These are phyloP conservation scores for Kodamaea lidongshanica DNA, from an alignment of 805 yeast genomes.

Conservation along the genomic window DNA sequence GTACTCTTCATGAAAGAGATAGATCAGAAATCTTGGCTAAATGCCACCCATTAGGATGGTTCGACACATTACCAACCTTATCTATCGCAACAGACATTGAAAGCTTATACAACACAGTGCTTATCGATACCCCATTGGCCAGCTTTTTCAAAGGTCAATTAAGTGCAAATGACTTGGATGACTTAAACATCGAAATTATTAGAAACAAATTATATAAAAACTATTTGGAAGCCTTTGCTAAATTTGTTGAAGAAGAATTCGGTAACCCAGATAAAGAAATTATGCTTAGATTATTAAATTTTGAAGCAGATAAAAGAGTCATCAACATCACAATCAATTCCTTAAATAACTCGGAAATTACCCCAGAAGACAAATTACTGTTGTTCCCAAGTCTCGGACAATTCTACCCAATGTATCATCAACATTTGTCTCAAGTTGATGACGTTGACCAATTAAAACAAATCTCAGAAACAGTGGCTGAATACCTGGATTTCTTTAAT, in stretches of 20 bases:
- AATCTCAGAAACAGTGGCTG: slow-evolving; percentile 58
- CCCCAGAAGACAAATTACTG: slow-evolving; percentile 61
- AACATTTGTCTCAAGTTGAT: slow-evolving; percentile 65
- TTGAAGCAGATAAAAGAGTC: slow-evolving; percentile 93
- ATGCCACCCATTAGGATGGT: slow-evolving; percentile 98
- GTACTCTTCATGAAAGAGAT: slow-evolving; percentile 93
- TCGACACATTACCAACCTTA: slow-evolving; percentile 90
- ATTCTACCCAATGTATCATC: slow-evolving; percentile 64
- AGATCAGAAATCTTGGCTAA: slow-evolving; percentile 79
- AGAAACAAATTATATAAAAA: slow-evolving; percentile 90
- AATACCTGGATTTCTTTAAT: slow-evolving; percentile 53
- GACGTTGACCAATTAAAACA: slow-evolving; percentile 78
- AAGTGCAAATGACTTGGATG: slow-evolving; percentile 84
- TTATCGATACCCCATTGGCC: slow-evolving; percentile 95
- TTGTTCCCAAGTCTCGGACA: slow-evolving; percentile 81
- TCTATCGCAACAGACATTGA: slow-evolving; percentile 93
- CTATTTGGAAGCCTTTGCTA: slow-evolving; percentile 79
- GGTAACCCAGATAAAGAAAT: slow-evolving; percentile 74
- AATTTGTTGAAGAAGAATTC: slow-evolving; percentile 56
- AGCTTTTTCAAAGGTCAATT: slow-evolving; percentile 91
- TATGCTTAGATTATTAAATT: slow-evolving; percentile 70
- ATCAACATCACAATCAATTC: slow-evolving; percentile 90
- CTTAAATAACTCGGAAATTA: slow-evolving; percentile 66
- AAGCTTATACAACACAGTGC: slow-evolving; percentile 84
- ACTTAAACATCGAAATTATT: slow-evolving; percentile 89